Base-by-base conservation (phyloP, 192 early-diverging fungal genomes). In the Haplosporangium gracile region DNA sequence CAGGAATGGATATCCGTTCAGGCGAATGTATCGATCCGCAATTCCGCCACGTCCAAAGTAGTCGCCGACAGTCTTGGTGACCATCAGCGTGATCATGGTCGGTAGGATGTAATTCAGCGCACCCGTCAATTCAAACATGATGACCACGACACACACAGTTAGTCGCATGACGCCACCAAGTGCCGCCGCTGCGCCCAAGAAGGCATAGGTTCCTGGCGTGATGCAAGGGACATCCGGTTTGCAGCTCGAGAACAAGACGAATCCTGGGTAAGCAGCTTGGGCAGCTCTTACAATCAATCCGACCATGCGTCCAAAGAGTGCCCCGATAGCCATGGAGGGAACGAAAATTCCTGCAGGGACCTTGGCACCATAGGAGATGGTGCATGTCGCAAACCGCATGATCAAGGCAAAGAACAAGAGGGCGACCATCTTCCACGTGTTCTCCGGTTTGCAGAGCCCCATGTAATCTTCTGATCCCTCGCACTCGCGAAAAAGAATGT, bases 91-190 rank as follows among this genome's bases (percentile, higher is more conserved):
- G 75, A 96, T 94, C 90, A 95, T 93, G 4, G 93, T 94, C 1
- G 94, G 94, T 47, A 98, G 90, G 65, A 95, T 92, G 83, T 98
- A 99, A 20, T 95, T 96, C 34, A 99, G 88, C 3, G 98, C 96
- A 24, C 97, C 97, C 0, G 99, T 99, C 75, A 99, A 89, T 83
- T 99, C 99, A 89, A 99, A 99, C 97, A 99, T 98, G 85, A 99
- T 99, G 15, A 99, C 98, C 0, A 97, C 97, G 29, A 97, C 89
- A 34, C 95, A 95, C 5, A 96, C 94, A 1, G 89, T 90, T 57
- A 90, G 34, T 40, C 87, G 77, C 89, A 90, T 90, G 16, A 90
- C 75, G 4, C 86, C 86, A 65, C 89, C 93, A 76, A 99, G 89
- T 8, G 95, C 93, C 4, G 97, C 97, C 0, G 97, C 97, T 2